phyloP scores from a whole-genome alignment of 495 filamentous ascomycete species.

The Neurospora africana region DNA sequence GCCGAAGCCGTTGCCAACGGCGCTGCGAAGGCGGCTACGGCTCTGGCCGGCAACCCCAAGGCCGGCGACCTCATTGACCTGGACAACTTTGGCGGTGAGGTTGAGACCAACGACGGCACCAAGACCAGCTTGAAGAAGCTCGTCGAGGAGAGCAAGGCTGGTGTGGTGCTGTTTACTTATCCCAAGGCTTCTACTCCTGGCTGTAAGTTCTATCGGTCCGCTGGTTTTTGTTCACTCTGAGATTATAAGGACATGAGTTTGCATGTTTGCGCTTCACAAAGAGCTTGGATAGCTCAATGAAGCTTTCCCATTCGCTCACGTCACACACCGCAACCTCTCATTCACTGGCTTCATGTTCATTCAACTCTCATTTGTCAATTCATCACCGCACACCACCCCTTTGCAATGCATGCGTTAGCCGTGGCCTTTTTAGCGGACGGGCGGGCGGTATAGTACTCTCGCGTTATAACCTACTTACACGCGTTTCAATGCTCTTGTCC shows the following conservation, averaged over 20 bases:
- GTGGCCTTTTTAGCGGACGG: neutral
- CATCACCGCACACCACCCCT: neutral
- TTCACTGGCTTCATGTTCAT: neutral
- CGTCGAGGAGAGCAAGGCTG: slow-evolving; percentile 69
- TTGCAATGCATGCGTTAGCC: neutral
- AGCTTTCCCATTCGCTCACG: neutral
- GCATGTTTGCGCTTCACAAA: neutral
- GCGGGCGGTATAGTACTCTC: neutral
- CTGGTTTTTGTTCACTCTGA: neutral
- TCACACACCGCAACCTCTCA: neutral
- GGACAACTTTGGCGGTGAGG: slow-evolving; percentile 66
- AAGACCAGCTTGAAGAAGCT: slow-evolving; percentile 68
- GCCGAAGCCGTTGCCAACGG: slow-evolving; percentile 5
- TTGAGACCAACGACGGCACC: slow-evolving; percentile 73
- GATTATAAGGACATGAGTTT: neutral
- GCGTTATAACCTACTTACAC: neutral
- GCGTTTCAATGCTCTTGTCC: neutral
- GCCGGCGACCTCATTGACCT: slow-evolving; percentile 49
- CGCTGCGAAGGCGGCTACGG: slow-evolving; percentile 14
- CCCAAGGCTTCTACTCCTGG: slow-evolving; percentile 91
- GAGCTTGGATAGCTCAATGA: neutral
- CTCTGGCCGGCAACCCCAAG: slow-evolving; percentile 16
- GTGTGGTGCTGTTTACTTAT: slow-evolving; percentile 90
- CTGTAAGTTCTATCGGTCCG: slow-evolving; percentile 53
- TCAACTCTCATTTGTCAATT: slow-evolving; percentile 1